phyloP scores from a whole-genome alignment of 345 rosid genomes.

The Eucalyptus sideroxylon region DNA sequence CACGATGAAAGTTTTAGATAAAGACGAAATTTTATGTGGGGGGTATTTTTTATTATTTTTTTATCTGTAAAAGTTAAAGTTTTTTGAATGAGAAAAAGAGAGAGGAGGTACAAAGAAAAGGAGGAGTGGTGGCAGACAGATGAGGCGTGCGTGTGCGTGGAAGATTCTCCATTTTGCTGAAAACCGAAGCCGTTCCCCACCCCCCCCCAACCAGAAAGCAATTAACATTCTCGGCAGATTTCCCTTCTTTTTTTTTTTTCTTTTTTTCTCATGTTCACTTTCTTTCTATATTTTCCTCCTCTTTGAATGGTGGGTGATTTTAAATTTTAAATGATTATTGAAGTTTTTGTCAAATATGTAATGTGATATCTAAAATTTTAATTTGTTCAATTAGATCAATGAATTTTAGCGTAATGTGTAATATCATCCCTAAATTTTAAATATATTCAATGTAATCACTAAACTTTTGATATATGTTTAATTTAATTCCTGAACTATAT shows the following conservation, averaged over 20 bases:
- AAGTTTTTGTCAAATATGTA: accelerated
- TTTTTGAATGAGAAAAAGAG: neutral
- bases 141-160: neutral
- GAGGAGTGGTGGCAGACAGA: neutral
- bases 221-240: neutral
- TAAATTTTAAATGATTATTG: neutral
- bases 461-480: accelerated
- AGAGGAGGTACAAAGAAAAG: neutral
- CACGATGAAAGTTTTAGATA: neutral
- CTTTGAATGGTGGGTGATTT: neutral
- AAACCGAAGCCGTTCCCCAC: conserved; percentile 12
- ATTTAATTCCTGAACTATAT: too few species aligned
- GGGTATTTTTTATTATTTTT: neutral
- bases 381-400: accelerated
- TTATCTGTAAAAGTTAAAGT: neutral
- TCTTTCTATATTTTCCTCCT: neutral
- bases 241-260: neutral
- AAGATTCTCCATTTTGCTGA: neutral
- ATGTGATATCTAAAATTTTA: accelerated
- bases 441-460: too few species aligned
- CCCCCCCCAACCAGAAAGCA: too few species aligned
- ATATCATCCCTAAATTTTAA: accelerated
- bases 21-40: neutral
- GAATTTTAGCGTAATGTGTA: accelerated
- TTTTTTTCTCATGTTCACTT: neutral